Evolutionary conservation across 768 basidiomycete species (phyloP), one percentile per base, ranked within the genome.

Genomic region (Lentinula lateritia): DNA sequence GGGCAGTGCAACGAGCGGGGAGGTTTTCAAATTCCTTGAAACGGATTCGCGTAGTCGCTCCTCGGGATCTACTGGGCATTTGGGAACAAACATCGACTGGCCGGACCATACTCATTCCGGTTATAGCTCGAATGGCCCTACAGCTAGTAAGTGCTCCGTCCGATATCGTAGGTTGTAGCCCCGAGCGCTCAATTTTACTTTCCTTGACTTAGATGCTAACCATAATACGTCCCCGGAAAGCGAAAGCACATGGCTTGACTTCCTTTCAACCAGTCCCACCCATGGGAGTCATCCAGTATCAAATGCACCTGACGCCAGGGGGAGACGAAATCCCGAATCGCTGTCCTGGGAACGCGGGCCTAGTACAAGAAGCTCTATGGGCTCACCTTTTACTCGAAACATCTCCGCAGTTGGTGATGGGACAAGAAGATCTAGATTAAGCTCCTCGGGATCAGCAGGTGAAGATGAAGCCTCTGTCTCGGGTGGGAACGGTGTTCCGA

Each of bases 221-320:
- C 42, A 28, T 53, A 58, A 42, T n/a, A 35, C 60, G 16, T 56
- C 59, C 20, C 55, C 55, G 53, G 55, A 62, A 35, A 39, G 48
- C 53, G 58, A 63, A 35, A 63, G 58, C 54, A 68, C 70, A 64
- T 75, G 73, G 73, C 64, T 74, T 10, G 72, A 73, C 57, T 73
- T 72, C 59, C 65, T 75, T 15, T 70, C 72, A 3, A 68, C 62
- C 46, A 61, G 55, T 43, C 62, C 58, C 52, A 59, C 63, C 16
- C 36, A 50, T 42, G 59, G 59, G 48, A 60, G 10, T 41, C 48
- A 36, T 18, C 36, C 52, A 16, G 43, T 46, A 15, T 1, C 32
- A 28, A 58, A 58, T 39, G 50, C 62, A 15, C 53, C 63, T 52
- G 59, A 57, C 38, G 32, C 64, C 3, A 50, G 60, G 16, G 50